These are phyloP conservation scores for Diaporthe velutina DNA, from an alignment of 2,329 filamentous ascomycete genomes.

Conservation along the genomic window DNA sequence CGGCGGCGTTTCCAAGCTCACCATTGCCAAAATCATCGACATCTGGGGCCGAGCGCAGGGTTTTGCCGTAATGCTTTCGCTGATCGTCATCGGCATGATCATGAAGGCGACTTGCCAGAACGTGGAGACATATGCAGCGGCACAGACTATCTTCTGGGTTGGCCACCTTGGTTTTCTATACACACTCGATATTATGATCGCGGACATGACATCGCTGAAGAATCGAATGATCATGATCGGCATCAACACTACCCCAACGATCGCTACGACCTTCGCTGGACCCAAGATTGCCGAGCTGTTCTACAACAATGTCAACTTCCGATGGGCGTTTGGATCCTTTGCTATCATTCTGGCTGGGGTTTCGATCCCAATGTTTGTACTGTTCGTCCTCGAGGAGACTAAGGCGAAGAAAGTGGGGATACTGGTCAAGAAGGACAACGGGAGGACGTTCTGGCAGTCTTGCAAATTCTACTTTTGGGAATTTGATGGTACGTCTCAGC, in stretches of 20 bases:
- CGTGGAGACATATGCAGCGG: constrained; percentile 72
- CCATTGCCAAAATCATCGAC: constrained; percentile 76
- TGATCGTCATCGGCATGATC: constrained; percentile 66
- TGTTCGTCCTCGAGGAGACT: constrained; percentile 70
- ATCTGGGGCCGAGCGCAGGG: constrained; percentile 76
- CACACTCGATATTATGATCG: constrained; percentile 69
- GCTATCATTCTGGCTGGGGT: constrained; percentile 73
- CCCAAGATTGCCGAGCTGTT: constrained; percentile 68
- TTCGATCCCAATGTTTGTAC: constrained; percentile 67
- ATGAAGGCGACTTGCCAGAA: constrained; percentile 75
- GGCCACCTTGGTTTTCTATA: constrained; percentile 60
- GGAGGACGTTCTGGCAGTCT: constrained; percentile 61
- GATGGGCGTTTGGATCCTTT: constrained; percentile 78
- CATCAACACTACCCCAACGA: constrained; percentile 75
- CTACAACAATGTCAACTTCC: constrained; percentile 66
- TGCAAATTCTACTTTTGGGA: constrained; percentile 68
- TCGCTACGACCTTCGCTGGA: constrained; percentile 75
- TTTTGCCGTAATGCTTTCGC: constrained; percentile 64
- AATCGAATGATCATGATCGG: constrained; percentile 77
- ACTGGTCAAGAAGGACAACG: constrained; percentile 54
- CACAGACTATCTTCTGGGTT: constrained; percentile 75
- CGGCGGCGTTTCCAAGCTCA: constrained; percentile 72
- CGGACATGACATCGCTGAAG: constrained; percentile 76
- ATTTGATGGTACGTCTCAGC: constrained; percentile 62
- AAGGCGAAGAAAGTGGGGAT: constrained; percentile 70